Conservation (phyloP, 202 grass and related monocot genomes). For the Carex arenaria region DNA sequence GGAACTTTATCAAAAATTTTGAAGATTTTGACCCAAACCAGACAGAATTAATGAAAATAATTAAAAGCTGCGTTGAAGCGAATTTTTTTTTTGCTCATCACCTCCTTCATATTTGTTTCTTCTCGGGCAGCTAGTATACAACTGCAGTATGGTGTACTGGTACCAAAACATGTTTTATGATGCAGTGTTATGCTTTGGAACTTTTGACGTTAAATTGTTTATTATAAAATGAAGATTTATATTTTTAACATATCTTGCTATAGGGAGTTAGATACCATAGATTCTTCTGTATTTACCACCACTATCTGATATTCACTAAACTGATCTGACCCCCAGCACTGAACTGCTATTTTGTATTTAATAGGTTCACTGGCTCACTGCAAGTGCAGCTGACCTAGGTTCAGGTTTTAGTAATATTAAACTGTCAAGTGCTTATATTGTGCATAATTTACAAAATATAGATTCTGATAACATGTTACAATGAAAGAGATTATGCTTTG, state of each 20-base stretch:
- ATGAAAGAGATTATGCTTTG: not conserved
- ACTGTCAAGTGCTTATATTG: not conserved
- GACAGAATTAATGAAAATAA: not conserved
- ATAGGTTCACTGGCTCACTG: slow-evolving; percentile 2
- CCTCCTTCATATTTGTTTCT: not conserved
- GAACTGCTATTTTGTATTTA: not conserved
- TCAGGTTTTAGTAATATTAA: not conserved
- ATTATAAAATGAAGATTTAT: not conserved
- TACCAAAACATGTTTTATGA: not conserved
- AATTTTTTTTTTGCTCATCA: not conserved
- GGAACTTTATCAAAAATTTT: not conserved
- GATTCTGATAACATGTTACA: not conserved
- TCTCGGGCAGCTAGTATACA: not conserved
- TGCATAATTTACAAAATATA: not conserved
- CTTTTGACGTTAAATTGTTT: not conserved
- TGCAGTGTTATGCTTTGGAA: not conserved
- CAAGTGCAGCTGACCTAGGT: not conserved
- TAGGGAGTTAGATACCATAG: not conserved
- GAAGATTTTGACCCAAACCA: not conserved
- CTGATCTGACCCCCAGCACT: not conserved
- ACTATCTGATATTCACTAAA: not conserved
- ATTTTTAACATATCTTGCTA: not conserved
- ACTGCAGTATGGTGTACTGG: not conserved
- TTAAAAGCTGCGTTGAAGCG: not conserved
- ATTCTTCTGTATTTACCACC: not conserved